Conservation (phyloP, 2,329 filamentous ascomycete genomes). For the Colletotrichum limetticola region DNA sequence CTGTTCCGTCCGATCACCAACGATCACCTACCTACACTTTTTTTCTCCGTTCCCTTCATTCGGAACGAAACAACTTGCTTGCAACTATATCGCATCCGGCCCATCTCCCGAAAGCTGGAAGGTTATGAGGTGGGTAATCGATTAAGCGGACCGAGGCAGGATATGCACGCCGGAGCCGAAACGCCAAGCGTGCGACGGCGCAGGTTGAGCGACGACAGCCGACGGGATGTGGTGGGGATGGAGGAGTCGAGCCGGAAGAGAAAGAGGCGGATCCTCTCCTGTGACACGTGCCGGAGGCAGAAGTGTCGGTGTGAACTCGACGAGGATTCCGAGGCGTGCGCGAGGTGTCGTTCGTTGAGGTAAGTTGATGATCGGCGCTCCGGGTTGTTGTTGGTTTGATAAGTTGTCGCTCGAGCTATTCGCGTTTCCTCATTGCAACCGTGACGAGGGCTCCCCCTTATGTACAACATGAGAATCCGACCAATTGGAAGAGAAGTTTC, state of each 20-base stretch:
- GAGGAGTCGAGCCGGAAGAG: slow-evolving; percentile 31
- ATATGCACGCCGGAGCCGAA: slow-evolving; percentile 1
- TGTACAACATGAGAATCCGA: neutral
- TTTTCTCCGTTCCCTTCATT: neutral
- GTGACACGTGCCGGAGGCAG: slow-evolving; percentile 33
- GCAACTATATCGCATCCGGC: neutral
- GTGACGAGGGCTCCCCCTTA: neutral
- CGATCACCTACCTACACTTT: neutral
- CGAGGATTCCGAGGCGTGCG: slow-evolving; percentile 30
- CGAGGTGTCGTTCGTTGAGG: slow-evolving; percentile 32
- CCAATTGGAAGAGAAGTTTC: neutral
- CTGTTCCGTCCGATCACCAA: slow-evolving; percentile 20
- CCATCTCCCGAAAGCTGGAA: neutral
- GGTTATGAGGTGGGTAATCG: no score
- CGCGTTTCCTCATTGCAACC: neutral
- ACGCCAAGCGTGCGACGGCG: slow-evolving; percentile 5
- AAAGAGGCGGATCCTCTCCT: slow-evolving; percentile 32
- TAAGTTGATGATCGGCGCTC: slow-evolving; percentile 1
- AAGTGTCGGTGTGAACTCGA: slow-evolving; percentile 34
- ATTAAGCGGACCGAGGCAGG: neutral
- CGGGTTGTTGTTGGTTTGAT: neutral
- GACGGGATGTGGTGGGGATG: slow-evolving; percentile 2
- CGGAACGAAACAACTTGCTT: neutral
- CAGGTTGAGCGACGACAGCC: slow-evolving; percentile 24
- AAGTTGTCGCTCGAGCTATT: no score